These are phyloP conservation scores for Nitzschia sp. DNA, from an alignment of 108 stramenopile genomes.

Conservation along the genomic window DNA sequence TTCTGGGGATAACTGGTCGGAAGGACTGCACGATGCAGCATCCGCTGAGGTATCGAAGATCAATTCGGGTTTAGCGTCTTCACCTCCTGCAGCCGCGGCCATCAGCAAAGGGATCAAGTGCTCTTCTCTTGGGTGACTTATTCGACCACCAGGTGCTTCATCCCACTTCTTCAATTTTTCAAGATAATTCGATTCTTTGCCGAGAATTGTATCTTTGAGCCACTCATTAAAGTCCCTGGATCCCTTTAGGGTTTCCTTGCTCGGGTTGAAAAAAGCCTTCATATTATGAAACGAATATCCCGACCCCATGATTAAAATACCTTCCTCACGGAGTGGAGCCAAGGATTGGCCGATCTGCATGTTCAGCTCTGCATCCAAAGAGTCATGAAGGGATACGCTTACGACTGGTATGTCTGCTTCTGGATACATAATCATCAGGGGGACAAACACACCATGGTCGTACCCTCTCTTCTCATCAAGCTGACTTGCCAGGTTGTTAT, in stretches of 20 bases:
- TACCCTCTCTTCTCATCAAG: constrained; percentile 56
- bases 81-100: constrained; percentile 33
- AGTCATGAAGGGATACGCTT: constrained; percentile 54
- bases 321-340: constrained; percentile 55
- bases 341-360: constrained; percentile 67
- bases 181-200: not conserved
- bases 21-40: not conserved
- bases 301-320: constrained; percentile 71
- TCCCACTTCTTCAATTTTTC: constrained; percentile 37
- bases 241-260: constrained; percentile 3
- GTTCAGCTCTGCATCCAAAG: constrained; percentile 43
- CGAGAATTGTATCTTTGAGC: constrained; percentile 37
- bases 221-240: constrained; percentile 41
- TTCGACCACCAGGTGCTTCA: constrained; percentile 37
- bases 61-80: not conserved
- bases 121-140: constrained; percentile 52
- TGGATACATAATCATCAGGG: constrained; percentile 78
- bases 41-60: not conserved
- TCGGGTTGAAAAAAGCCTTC: constrained; percentile 32
- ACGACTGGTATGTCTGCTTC: constrained; percentile 79
- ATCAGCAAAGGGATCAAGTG: constrained; percentile 58
- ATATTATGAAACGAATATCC: constrained; percentile 80
- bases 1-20: not conserved
- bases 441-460: constrained; percentile 91
- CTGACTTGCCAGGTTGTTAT: constrained; percentile 30